Evolutionary conservation across 306 rosid species (phyloP), one percentile per base, ranked within the genome.

Genomic region (Vicia faba): DNA sequence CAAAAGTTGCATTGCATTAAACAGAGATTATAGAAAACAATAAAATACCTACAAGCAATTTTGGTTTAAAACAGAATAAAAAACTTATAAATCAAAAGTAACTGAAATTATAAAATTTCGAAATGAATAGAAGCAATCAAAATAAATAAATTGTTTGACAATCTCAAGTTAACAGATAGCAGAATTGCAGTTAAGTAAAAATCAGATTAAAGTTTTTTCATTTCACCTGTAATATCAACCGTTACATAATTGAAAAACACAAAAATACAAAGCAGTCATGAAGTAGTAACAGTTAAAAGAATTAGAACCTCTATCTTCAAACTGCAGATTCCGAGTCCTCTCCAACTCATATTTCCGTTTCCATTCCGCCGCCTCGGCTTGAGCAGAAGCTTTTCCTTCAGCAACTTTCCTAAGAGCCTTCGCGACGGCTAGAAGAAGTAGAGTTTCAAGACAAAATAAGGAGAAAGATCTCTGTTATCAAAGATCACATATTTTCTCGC

Each of bases 331-430:
- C 63, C 85, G 80, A 9, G 57, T 71, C 84, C 84, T 85, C 90
- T 93, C 98, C 84, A 86, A 70, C 71, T 89, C 97, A 76, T 70
- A 93, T 89, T 88, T 93, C 19, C 89, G 97, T 84, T 85, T 89
- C 98, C 98, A 93, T 76, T 88, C 98, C 66, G 86, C 88, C 58
- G 97, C 98, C 87, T 89, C 98, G 46, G 91, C 91, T 74, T 93
- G 95, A 75, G 97, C 96, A 71, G 88, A 77, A 69, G 97, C 97
- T 78, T 93, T 93, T 51, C 91, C 97, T 80, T 93, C 91, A 2
- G 98, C 97, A 59, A 89, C 97, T 62, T 65, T 82, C 80, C 96
- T 85, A 66, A 93, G 80, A 69, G 98, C 90, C 80, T 93, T 88
- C 33, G 97, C 97, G 57, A 93, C 95, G 64, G 95, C 98, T 93